phyloP scores from a whole-genome alignment of 345 rosid species.

The Linum trigynum region DNA sequence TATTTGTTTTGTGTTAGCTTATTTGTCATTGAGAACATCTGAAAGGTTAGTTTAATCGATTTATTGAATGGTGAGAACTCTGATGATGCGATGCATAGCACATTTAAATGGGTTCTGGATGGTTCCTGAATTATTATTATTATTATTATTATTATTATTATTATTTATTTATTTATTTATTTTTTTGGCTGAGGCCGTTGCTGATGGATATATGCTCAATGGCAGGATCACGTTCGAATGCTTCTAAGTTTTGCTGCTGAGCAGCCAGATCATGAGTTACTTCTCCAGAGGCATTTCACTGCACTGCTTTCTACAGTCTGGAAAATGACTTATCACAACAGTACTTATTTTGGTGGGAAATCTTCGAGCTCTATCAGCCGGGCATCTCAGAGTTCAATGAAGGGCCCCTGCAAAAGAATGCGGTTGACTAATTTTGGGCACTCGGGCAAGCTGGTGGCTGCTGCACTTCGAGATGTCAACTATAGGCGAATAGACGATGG shows the following conservation, averaged over 20 bases:
- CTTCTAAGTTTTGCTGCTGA: slow-evolving; percentile 65
- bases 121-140: neutral
- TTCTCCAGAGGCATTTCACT: slow-evolving; percentile 85
- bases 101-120: neutral
- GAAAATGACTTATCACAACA: slow-evolving; percentile 44
- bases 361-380: slow-evolving; percentile 30
- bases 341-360: slow-evolving; percentile 41
- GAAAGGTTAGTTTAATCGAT: too few relatives aligned
- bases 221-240: slow-evolving; percentile 73
- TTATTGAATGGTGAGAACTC: too few relatives aligned
- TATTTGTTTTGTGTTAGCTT: too few relatives aligned
- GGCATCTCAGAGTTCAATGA: slow-evolving; percentile 23
- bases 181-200: slow-evolving; percentile 4
- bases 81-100: too few relatives aligned
- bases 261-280: slow-evolving; percentile 76
- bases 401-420: slow-evolving; percentile 40
- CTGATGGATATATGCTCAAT: slow-evolving; percentile 16
- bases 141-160: neutral
- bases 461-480: slow-evolving; percentile 62
- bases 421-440: slow-evolving; percentile 41
- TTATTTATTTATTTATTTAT: too few relatives aligned
- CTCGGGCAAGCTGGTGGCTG: slow-evolving; percentile 47
- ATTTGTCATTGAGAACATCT: too few relatives aligned
- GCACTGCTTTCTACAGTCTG: slow-evolving; percentile 77
- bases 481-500: slow-evolving; percentile 25